A percentile compares a stretch with the other conserved stretches of the same genome.
Evolutionary conservation across 305 asterid species (phyloP).

Genomic region (Fraxinus xanthoxyloides): DNA sequence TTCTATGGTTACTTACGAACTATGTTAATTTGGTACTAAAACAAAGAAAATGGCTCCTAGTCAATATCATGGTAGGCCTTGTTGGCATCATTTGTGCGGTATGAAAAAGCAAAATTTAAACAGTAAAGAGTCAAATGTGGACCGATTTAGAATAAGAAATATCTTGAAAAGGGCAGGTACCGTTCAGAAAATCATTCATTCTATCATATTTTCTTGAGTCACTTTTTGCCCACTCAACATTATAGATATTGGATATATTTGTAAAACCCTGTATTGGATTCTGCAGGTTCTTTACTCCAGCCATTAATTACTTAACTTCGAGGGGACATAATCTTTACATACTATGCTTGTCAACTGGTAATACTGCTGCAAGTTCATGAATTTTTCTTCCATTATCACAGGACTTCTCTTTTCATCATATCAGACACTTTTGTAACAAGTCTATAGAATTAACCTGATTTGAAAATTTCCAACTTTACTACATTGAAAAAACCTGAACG

Average conservation of each 20-base stretch:
- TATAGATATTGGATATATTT: too few relatives aligned
- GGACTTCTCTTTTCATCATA: background rate
- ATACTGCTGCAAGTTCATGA: conserved; percentile 22
- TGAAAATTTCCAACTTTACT: background rate
- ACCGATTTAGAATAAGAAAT: too few relatives aligned
- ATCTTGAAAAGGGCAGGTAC: too few relatives aligned
- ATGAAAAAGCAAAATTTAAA: background rate
- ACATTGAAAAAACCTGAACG: conserved; percentile 7
- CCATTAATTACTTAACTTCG: conserved; percentile 57
- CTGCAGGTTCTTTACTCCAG: conserved; percentile 90
- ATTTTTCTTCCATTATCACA: background rate
- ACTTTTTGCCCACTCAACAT: too few relatives aligned
- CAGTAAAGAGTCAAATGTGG: background rate
- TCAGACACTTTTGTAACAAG: background rate
- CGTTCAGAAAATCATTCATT: too few relatives aligned
- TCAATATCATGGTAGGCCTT: background rate
- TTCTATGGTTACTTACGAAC: background rate
- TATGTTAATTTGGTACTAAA: background rate
- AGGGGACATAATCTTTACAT: conserved; percentile 62
- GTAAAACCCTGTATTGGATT: background rate
- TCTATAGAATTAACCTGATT: background rate
- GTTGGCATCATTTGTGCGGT: background rate
- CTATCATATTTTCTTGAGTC: too few relatives aligned
- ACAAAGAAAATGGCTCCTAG: background rate
- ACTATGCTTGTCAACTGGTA: conserved; percentile 87